These are phyloP conservation scores for Haematococcus lacustris DNA, from an alignment of 139 green algal genomes.

Conservation along the genomic window DNA sequence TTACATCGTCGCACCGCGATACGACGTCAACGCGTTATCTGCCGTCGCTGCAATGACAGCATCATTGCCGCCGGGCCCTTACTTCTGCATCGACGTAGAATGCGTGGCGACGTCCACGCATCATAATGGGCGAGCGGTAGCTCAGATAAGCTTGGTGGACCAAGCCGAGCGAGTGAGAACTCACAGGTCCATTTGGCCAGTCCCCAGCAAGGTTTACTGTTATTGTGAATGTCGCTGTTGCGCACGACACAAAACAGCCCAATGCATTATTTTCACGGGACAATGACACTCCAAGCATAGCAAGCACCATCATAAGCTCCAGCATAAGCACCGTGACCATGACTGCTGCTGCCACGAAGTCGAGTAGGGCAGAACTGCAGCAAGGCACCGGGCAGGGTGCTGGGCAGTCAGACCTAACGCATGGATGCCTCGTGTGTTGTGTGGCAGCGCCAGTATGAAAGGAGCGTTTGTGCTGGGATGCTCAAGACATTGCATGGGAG, in stretches of 20 bases:
- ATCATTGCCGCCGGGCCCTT: background rate
- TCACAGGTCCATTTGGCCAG: background rate
- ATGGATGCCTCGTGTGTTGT: too few species aligned
- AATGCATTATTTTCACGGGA: too few species aligned
- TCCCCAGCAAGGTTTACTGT: background rate
- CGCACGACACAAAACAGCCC: too few species aligned
- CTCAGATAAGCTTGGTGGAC: slow-evolving; percentile 80
- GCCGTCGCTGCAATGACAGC: background rate
- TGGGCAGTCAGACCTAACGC: too few species aligned
- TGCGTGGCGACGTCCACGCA: slow-evolving; percentile 77
- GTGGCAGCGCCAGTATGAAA: too few species aligned
- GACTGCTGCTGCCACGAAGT: too few species aligned
- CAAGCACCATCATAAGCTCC: background rate
- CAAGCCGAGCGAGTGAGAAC: slow-evolving; percentile 47
- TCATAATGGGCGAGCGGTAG: slow-evolving; percentile 76
- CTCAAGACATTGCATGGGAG: background rate
- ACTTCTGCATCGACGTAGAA: slow-evolving; percentile 73
- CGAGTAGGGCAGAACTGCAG: too few species aligned
- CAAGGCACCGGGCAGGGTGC: too few species aligned
- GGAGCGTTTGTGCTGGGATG: too few species aligned
- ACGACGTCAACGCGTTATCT: background rate
- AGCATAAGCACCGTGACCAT: background rate
- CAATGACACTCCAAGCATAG: background rate
- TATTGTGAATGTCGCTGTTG: background rate
- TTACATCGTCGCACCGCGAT: too few species aligned